phyloP scores from a whole-genome alignment of 768 basidiomycete genomes.

The Leccinum boreale region DNA sequence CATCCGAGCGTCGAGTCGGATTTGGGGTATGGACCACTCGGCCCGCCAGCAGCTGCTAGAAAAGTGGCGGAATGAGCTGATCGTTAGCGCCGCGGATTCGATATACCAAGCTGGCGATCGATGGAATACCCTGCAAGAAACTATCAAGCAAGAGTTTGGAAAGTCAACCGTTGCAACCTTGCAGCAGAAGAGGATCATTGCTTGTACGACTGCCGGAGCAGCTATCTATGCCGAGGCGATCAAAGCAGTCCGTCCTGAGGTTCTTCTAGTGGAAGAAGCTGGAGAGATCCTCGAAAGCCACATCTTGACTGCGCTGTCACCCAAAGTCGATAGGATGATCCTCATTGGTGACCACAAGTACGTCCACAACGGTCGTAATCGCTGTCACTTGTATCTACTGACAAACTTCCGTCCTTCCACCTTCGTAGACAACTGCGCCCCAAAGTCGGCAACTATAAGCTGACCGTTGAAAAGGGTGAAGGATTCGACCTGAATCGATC shows the following conservation, averaged over 20 bases:
- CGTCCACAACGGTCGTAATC: not conserved
- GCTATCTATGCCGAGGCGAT: slow-evolving; percentile 54
- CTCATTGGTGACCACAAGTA: slow-evolving; percentile 75
- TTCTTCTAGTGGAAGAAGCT: slow-evolving; percentile 68
- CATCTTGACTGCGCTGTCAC: slow-evolving; percentile 53
- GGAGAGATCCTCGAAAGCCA: slow-evolving; percentile 72
- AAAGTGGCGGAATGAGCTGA: slow-evolving; percentile 35
- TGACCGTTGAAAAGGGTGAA: slow-evolving; percentile 68
- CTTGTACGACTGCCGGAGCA: slow-evolving; percentile 67
- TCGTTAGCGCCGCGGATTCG: slow-evolving; percentile 29
- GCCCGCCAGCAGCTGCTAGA: slow-evolving; percentile 27
- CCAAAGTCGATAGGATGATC: slow-evolving; percentile 47
- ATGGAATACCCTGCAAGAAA: slow-evolving; percentile 38
- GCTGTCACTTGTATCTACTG: not conserved
- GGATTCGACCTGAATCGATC: slow-evolving; percentile 66
- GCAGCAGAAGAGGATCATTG: slow-evolving; percentile 52
- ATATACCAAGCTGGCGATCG: slow-evolving; percentile 26
- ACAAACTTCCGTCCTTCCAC: not conserved
- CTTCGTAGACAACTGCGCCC: slow-evolving; percentile 60
- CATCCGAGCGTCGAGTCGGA: slow-evolving; percentile 23
- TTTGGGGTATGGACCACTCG: slow-evolving; percentile 38
- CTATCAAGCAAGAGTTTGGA: slow-evolving; percentile 34
- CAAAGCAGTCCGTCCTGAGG: slow-evolving; percentile 40
- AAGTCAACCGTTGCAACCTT: slow-evolving; percentile 35
- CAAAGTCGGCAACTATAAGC: slow-evolving; percentile 60